A percentile compares a stretch with the other conserved stretches of the same genome.
These are phyloP conservation scores for Aspergillus sclerotioniger DNA, from an alignment of 495 filamentous ascomycete species.

Conservation along the genomic window DNA sequence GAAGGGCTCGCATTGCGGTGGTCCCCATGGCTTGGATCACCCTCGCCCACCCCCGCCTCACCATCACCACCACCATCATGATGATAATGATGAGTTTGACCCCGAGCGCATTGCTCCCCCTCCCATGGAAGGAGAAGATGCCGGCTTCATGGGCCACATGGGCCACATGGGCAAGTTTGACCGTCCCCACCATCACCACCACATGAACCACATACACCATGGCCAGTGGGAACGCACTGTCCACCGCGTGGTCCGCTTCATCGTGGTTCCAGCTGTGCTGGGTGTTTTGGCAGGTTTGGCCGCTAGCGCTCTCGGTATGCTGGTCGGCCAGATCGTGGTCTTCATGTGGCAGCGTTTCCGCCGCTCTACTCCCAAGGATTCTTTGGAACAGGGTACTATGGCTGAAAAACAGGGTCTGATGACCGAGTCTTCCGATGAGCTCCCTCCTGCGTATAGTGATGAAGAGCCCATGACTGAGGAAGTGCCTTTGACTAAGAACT, in stretches of 20 bases:
- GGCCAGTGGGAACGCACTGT: slow-evolving; percentile 42
- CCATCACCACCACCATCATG: slow-evolving; percentile 5
- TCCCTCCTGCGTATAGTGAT: slow-evolving; percentile 35
- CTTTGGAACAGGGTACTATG: slow-evolving; percentile 34
- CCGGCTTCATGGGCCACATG: slow-evolving; percentile 16
- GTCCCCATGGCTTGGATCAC: slow-evolving; percentile 15
- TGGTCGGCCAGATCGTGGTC: slow-evolving; percentile 49
- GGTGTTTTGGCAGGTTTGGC: slow-evolving; percentile 50
- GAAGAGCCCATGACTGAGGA: slow-evolving; percentile 21
- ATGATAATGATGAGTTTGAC: slow-evolving; percentile 7
- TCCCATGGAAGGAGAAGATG: slow-evolving; percentile 3
- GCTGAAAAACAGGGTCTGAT: slow-evolving; percentile 45
- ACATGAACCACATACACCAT: slow-evolving; percentile 32
- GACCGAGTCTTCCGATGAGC: slow-evolving; percentile 30
- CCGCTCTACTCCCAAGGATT: slow-evolving; percentile 28
- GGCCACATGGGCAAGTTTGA: slow-evolving; percentile 12
- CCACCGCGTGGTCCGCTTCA: slow-evolving; percentile 47
- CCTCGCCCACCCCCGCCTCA: slow-evolving; percentile 14
- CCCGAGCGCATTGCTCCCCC: slow-evolving; percentile 16
- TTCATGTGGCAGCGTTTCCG: slow-evolving; percentile 51
- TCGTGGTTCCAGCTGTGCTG: slow-evolving; percentile 45
- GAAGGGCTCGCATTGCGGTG: slow-evolving; percentile 32
- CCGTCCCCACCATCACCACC: slow-evolving; percentile 29
- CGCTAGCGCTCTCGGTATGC: slow-evolving; percentile 53
- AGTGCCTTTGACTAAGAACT: slow-evolving; percentile 32